These are phyloP conservation scores for Oenanthe javanica DNA, from an alignment of 140 eudicot genomes.

Conservation along the genomic window DNA sequence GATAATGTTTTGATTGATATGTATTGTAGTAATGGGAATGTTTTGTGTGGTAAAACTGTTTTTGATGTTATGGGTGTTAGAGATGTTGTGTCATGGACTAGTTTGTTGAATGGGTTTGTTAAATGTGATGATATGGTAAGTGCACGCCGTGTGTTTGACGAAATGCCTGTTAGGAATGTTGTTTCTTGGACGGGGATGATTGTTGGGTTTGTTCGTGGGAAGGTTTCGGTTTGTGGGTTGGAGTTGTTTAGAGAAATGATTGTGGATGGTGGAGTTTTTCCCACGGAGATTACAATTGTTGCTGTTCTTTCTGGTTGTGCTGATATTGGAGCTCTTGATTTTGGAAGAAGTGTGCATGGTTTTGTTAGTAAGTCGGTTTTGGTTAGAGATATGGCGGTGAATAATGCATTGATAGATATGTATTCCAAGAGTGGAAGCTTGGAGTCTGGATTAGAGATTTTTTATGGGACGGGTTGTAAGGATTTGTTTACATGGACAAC, in stretches of 20 bases:
- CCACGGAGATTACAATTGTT: constrained; percentile 49
- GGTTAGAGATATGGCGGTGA: constrained; percentile 41
- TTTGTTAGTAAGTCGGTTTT: constrained; percentile 38
- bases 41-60: constrained; percentile 27
- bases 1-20: constrained; percentile 57
- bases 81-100: constrained; percentile 69
- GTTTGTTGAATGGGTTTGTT: constrained; percentile 52
- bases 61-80: constrained; percentile 33
- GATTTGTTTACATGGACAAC: constrained; percentile 69
- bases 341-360: constrained; percentile 51
- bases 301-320: constrained; percentile 69
- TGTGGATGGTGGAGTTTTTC: constrained; percentile 19
- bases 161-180: constrained; percentile 56
- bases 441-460: constrained; percentile 35
- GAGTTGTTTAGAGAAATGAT: constrained; percentile 45
- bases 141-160: constrained; percentile 44
- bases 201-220: constrained; percentile 47
- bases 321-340: constrained; percentile 68
- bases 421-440: constrained; percentile 53
- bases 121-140: constrained; percentile 38
- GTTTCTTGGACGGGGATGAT: constrained; percentile 76
- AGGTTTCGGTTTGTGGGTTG: constrained; percentile 35
- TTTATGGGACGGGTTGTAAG: constrained; percentile 29
- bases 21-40: constrained; percentile 30
- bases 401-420: constrained; percentile 59